Conservation (phyloP, 495 filamentous ascomycete species). For the Aspergillus ostianus region DNA sequence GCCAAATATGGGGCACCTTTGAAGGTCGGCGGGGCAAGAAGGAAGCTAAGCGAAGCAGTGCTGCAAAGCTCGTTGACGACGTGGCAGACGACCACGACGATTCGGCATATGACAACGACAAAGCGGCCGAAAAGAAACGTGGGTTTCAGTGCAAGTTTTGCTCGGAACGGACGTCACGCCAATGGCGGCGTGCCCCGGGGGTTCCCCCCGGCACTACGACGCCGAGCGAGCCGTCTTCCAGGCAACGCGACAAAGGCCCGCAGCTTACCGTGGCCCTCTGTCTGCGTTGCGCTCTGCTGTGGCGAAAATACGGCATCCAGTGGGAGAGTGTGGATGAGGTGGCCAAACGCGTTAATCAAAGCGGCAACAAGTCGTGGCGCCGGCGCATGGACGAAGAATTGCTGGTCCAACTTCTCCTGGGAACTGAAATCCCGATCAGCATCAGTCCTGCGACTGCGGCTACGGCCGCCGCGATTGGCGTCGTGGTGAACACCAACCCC, state of each 20-base stretch:
- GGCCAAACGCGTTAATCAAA: conserved; percentile 80
- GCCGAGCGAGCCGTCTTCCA: conserved; percentile 62
- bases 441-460: conserved; percentile 46
- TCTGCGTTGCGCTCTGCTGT: conserved; percentile 82
- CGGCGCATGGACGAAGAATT: conserved; percentile 88
- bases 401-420: conserved; percentile 69
- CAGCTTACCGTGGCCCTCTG: conserved; percentile 82
- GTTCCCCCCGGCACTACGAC: conserved; percentile 68
- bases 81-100: conserved; percentile 92
- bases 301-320: conserved; percentile 92
- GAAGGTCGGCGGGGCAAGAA: conserved; percentile 86
- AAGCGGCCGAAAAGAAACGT: conserved; percentile 73
- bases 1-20: conserved; percentile 85
- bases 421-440: conserved; percentile 49
- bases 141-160: conserved; percentile 97
- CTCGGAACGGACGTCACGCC: conserved; percentile 68
- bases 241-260: conserved; percentile 68
- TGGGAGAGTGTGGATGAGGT: conserved; percentile 96
- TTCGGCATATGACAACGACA: conserved; percentile 91
- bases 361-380: conserved; percentile 83
- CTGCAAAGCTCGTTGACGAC: conserved; percentile 80
- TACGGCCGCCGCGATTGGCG: conserved; percentile 44
- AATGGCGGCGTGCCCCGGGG: conserved; percentile 89
- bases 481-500: conserved; percentile 40
- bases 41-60: conserved; percentile 61